Percentiles rank a stretch among this genome's conserved stretches.
phyloP scores from a whole-genome alignment of 371 early-diverging fungal genomes.

The Haplosporangium sp. region DNA sequence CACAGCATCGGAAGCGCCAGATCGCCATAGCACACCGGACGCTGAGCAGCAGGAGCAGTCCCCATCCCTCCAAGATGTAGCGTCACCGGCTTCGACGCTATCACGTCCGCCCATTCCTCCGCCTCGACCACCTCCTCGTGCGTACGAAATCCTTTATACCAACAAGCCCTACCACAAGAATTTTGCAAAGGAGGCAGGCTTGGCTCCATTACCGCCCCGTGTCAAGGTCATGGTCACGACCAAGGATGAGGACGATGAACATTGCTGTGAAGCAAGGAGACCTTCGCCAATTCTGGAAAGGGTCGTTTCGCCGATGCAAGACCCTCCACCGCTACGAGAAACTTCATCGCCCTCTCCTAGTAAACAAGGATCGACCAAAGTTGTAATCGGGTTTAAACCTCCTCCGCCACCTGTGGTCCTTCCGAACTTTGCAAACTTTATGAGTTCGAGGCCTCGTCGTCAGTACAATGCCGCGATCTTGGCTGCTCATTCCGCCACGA shows the following conservation, averaged over 20 bases:
- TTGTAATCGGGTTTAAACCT: slow-evolving; percentile 17
- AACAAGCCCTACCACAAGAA: slow-evolving; percentile 54
- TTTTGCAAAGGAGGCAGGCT: slow-evolving; percentile 45
- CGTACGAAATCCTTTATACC: slow-evolving; percentile 51
- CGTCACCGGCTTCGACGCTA: slow-evolving; percentile 7
- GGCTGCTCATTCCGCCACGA: slow-evolving; percentile 3
- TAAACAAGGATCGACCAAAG: slow-evolving; percentile 7
- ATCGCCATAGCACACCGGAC: neutral
- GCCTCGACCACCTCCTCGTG: slow-evolving; percentile 38
- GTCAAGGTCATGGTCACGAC: slow-evolving; percentile 15
- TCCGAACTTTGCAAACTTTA: slow-evolving; percentile 15
- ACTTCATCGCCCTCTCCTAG: neutral
- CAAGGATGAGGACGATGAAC: slow-evolving; percentile 15
- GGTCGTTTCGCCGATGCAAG: neutral
- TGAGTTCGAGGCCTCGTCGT: slow-evolving; percentile 18
- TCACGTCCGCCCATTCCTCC: slow-evolving; percentile 44
- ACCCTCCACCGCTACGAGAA: neutral
- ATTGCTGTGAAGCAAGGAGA: neutral
- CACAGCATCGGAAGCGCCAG: neutral
- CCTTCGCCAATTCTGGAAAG: neutral
- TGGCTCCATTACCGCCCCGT: slow-evolving; percentile 38
- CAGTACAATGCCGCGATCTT: slow-evolving; percentile 21
- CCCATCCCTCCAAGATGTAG: neutral
- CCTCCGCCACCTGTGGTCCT: slow-evolving; percentile 18
- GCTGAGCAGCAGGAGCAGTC: neutral